Conservation (phyloP, 2,329 filamentous ascomycete species). For the Sporothrix euskadiensis region DNA sequence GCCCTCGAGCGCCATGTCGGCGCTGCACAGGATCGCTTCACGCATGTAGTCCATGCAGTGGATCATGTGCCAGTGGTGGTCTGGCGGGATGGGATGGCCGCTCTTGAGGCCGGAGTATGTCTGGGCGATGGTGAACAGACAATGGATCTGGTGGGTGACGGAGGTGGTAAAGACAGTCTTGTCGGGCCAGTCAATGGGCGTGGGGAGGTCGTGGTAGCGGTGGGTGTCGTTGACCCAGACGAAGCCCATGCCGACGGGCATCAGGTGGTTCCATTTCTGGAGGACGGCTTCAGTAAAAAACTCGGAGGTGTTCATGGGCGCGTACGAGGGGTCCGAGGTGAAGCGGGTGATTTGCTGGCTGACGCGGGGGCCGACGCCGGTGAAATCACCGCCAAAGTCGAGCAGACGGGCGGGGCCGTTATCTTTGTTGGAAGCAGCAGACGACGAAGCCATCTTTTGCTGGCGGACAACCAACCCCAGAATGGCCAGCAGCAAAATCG, state of each 20-base stretch:
- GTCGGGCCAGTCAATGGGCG: conserved; percentile 41
- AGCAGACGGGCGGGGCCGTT: conserved; percentile 33
- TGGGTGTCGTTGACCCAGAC: conserved; percentile 42
- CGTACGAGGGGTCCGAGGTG: conserved; percentile 41
- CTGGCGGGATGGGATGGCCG: conserved; percentile 44
- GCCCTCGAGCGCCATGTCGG: conserved; percentile 50
- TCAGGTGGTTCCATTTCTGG: conserved; percentile 42
- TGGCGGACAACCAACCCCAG: conserved; percentile 42
- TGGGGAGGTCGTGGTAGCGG: conserved; percentile 42
- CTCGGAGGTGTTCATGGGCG: conserved; percentile 42
- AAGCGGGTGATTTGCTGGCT: conserved; percentile 40
- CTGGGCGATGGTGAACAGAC: conserved; percentile 46
- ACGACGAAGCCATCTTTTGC: conserved; percentile 28
- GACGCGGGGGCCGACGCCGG: conserved; percentile 42
- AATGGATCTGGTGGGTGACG: conserved; percentile 44
- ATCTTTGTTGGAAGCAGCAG: conserved; percentile 29
- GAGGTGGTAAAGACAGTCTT: conserved; percentile 44
- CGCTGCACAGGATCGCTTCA: conserved; percentile 49
- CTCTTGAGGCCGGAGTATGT: conserved; percentile 47
- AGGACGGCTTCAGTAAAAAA: conserved; percentile 43
- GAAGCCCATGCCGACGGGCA: conserved; percentile 44
- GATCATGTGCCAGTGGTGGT: conserved; percentile 51
- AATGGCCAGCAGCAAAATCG: conserved; percentile 43
- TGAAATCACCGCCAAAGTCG: conserved; percentile 44
- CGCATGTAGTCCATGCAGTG: conserved; percentile 53